Conservation (phyloP, 345 rosid genomes). For the Salix dunnii region DNA sequence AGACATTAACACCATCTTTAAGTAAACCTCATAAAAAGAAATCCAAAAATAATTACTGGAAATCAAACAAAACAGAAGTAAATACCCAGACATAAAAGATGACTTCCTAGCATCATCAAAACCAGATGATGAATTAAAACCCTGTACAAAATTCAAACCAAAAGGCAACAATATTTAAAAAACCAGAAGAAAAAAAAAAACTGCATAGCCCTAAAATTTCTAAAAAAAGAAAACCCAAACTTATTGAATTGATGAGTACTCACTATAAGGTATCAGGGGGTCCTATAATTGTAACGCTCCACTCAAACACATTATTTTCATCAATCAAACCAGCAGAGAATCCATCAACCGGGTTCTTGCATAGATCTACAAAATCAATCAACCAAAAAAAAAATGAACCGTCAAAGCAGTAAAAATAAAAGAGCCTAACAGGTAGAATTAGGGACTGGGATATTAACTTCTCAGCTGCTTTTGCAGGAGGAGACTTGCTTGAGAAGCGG, state of each 20-base stretch:
- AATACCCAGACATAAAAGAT: neutral
- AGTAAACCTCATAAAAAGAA: neutral
- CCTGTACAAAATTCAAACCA: neutral
- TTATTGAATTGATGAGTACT: slow-evolving; percentile 9
- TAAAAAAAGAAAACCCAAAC: neutral
- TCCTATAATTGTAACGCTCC: slow-evolving; percentile 92
- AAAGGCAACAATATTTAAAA: neutral
- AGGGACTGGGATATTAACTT: slow-evolving; percentile 33
- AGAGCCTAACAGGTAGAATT: neutral
- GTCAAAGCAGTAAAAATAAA: neutral
- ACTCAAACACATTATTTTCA: slow-evolving; percentile 85
- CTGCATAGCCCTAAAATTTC: neutral
- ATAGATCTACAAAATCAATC: slow-evolving; percentile 70
- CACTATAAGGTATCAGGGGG: slow-evolving; percentile 97
- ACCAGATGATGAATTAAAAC: neutral
- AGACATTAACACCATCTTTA: neutral
- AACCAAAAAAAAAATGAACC: neutral
- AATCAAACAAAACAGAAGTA: neutral
- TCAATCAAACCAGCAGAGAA: slow-evolving; percentile 98
- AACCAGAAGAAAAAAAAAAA: neutral
- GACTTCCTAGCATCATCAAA: neutral
- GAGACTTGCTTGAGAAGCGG: slow-evolving; percentile 79
- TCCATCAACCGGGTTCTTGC: slow-evolving; percentile 92
- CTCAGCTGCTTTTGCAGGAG: slow-evolving; percentile 95
- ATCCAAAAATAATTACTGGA: neutral